phyloP scores from a whole-genome alignment of 1,139 yeast species.

The Hanseniaspora sp. region DNA sequence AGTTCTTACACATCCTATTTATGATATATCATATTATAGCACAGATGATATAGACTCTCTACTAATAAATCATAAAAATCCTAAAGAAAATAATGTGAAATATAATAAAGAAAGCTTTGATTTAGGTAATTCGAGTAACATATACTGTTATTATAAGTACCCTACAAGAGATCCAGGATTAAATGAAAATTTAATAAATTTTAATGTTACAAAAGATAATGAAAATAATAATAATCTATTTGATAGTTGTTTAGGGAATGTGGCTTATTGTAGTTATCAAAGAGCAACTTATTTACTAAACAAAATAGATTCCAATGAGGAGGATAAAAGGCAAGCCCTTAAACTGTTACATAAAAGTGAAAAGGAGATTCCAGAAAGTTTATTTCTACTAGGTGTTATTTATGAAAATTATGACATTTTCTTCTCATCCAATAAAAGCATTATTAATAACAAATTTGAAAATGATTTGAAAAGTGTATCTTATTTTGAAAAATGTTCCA shows the following conservation, averaged over 20 bases:
- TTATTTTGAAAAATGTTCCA: constrained; percentile 5
- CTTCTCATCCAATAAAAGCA: background rate
- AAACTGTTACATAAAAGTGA: background rate
- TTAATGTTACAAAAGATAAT: background rate
- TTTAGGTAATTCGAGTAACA: background rate
- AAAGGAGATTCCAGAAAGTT: background rate
- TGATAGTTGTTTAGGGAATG: background rate
- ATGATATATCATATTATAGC: background rate
- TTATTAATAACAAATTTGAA: background rate
- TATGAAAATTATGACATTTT: constrained; percentile 12
- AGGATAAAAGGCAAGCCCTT: background rate
- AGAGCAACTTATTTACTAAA: background rate
- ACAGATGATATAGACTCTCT: background rate
- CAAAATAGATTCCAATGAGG: background rate
- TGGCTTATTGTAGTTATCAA: background rate
- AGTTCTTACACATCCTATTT: background rate
- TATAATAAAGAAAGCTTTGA: background rate
- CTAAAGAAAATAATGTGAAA: background rate
- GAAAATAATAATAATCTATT: background rate
- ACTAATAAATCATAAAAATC: background rate
- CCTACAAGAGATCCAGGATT: background rate
- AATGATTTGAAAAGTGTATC: constrained; percentile 2
- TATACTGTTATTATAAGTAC: background rate
- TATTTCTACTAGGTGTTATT: constrained; percentile 5
- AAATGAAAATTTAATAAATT: background rate